phyloP scores from a whole-genome alignment of 192 early-diverging fungal species.

The Coemansia sp. region DNA sequence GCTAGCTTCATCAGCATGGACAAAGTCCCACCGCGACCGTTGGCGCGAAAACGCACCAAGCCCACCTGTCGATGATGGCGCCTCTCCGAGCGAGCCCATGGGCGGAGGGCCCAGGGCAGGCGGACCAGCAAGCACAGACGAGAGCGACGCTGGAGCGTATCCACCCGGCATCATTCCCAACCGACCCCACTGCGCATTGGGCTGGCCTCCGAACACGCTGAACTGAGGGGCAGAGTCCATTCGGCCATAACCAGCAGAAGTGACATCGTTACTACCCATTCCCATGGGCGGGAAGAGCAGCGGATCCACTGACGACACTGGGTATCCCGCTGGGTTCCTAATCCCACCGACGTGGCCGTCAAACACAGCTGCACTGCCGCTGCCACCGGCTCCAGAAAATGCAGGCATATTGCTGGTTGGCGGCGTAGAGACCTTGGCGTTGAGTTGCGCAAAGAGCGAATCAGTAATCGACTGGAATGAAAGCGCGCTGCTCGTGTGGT shows the following conservation, averaged over 20 bases:
- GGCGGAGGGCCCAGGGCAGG: slow-evolving; percentile 1
- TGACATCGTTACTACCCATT: not conserved
- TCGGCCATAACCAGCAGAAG: slow-evolving; percentile 3
- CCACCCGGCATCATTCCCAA: slow-evolving; percentile 12
- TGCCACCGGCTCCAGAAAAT: slow-evolving; percentile 11
- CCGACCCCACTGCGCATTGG: slow-evolving; percentile 24
- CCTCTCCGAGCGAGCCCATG: slow-evolving; percentile 11
- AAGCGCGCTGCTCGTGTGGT: slow-evolving; percentile 35
- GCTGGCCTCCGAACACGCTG: slow-evolving; percentile 25
- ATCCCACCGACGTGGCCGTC: slow-evolving; percentile 8
- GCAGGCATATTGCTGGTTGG: slow-evolving; percentile 18
- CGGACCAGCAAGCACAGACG: slow-evolving; percentile 16
- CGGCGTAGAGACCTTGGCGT: slow-evolving; percentile 44
- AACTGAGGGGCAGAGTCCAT: slow-evolving; percentile 21
- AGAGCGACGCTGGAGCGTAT: slow-evolving; percentile 29
- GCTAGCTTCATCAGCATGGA: slow-evolving; percentile 42
- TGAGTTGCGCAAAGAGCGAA: slow-evolving; percentile 53
- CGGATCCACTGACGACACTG: slow-evolving; percentile 36
- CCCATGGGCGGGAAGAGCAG: slow-evolving; percentile 43
- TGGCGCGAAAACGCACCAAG: slow-evolving; percentile 27
- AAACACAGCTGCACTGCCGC: not conserved
- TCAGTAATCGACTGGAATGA: slow-evolving; percentile 53
- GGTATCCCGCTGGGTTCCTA: slow-evolving; percentile 19
- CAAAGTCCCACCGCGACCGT: slow-evolving; percentile 49
- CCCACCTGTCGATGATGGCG: not conserved